Evolutionary conservation across 306 rosid species (phyloP).

Genomic region (Dalbergia cochinchinensis): DNA sequence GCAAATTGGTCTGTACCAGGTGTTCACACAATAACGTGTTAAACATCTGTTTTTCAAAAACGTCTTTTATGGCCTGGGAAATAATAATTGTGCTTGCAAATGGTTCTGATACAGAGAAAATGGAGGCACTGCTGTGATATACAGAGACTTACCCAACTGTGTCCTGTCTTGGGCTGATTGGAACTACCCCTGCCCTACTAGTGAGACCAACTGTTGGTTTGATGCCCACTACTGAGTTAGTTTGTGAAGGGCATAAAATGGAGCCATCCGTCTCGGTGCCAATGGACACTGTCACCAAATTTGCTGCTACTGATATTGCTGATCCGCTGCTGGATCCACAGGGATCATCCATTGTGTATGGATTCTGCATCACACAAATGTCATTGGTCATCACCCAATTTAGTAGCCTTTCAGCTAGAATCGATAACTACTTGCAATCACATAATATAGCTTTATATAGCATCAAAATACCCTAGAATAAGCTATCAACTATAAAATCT

Average conservation of each 20-base stretch:
- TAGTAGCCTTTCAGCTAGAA: not conserved
- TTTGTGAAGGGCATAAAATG: conserved; percentile 61
- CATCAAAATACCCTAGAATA: not conserved
- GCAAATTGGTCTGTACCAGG: conserved; percentile 62
- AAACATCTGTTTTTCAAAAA: not conserved
- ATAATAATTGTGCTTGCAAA: not conserved
- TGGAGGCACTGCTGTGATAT: not conserved
- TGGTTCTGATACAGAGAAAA: not conserved
- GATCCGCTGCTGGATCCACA: conserved; percentile 77
- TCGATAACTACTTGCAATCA: not conserved
- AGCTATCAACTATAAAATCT: not conserved
- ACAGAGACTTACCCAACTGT: conserved; percentile 62
- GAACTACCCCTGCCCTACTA: conserved; percentile 76
- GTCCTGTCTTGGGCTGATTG: conserved; percentile 71
- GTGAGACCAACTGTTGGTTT: conserved; percentile 81
- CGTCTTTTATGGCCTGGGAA: not conserved
- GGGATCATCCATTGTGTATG: conserved; percentile 54
- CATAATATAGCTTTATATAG: not conserved
- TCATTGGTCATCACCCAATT: not conserved
- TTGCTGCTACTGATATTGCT: conserved; percentile 74
- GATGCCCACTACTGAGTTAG: conserved; percentile 63
- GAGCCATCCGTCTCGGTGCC: conserved; percentile 71
- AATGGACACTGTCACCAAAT: conserved; percentile 64
- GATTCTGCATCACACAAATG: conserved; percentile 51
- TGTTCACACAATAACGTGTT: conserved; percentile 11